These are phyloP conservation scores for Drechslerella dactyloides DNA, from an alignment of 2,329 filamentous ascomycete genomes.

Conservation along the genomic window DNA sequence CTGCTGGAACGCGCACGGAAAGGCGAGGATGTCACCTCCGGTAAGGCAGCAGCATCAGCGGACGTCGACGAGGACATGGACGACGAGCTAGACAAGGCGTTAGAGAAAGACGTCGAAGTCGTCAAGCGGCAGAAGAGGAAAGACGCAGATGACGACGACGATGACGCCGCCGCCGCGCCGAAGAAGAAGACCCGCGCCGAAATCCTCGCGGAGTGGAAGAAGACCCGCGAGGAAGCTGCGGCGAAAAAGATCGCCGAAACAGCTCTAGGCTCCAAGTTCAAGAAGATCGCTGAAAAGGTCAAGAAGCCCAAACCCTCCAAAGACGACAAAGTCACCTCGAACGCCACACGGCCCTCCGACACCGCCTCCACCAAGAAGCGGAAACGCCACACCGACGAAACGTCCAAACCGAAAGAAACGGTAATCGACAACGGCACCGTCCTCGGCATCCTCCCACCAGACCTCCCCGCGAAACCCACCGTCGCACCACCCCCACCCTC, in stretches of 20 bases:
- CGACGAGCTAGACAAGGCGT: conserved; percentile 69
- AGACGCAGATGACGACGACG: conserved; percentile 67
- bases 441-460: conserved; percentile 54
- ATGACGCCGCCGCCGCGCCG: conserved; percentile 65
- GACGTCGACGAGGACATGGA: conserved; percentile 65
- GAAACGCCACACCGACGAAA: conserved; percentile 56
- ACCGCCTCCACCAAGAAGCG: conserved; percentile 64
- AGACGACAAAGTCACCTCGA: conserved; percentile 64
- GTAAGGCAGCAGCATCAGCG: conserved; percentile 55
- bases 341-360: conserved; percentile 67
- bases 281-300: conserved; percentile 65
- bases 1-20: conserved; percentile 72
- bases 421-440: conserved; percentile 24
- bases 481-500: conserved; percentile 61
- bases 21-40: conserved; percentile 69
- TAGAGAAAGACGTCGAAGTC: conserved; percentile 64
- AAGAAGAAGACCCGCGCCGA: conserved; percentile 71
- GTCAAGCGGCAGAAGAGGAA: conserved; percentile 62
- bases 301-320: conserved; percentile 59
- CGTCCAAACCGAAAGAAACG: conserved; percentile 11
- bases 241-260: conserved; percentile 64
- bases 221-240: conserved; percentile 64
- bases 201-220: conserved; percentile 71
- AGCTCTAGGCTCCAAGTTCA: conserved; percentile 67
- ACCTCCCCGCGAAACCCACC: conserved; percentile 42